Base-by-base conservation (phyloP, 129 eudicot genomes). In the Oenanthe sinensis region DNA sequence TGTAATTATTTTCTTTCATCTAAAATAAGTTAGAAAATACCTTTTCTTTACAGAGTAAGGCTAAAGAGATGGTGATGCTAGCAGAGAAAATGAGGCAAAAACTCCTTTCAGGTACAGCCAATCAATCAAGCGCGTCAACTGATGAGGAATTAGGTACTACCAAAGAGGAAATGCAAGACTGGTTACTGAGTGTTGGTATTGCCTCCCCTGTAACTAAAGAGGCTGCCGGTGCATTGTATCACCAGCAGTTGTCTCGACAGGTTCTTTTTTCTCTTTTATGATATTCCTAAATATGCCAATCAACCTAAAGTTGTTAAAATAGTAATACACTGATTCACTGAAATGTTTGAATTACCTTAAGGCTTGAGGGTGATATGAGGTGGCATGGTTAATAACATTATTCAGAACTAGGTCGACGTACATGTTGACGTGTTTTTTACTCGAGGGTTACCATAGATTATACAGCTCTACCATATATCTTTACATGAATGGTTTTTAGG, bases 161-260 rank as follows among this genome's bases (percentile, higher is more conserved):
- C 30, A 96, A 96, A 86, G 98, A 93, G 86, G 98, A 96, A 83
- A 96, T 96, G 91, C 99, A 96, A 62, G 95, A 96, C 60, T 96
- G 92, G 97, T 78, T 96, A 81, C 81, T 96, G 78, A 96, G 99
- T 81, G 94, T 96, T 39, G 99, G 99, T 58, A 96, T 96, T 52
- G 93, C 85, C 50, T 96, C 99, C 67, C 99, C 99, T 39, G 99
- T 96, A 71, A 96, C 99, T 12, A 96, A 92, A 86, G 99, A 96
- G 58, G 87, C 99, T 28, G 99, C 99, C 7, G 99, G 99, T 28
- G 99, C 99, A 40, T 85, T 96, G 77, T 96, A 96, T 87, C 99
- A 96, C 82, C 99, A 96, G 71, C 90, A 96, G 82, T 82, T 96
- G 67, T 96, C 99, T 75, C 91, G 99, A 20, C 99, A 96, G 98